These are phyloP conservation scores for Olyra latifolia DNA, from an alignment of 176 grass and related monocot species.

Conservation along the genomic window DNA sequence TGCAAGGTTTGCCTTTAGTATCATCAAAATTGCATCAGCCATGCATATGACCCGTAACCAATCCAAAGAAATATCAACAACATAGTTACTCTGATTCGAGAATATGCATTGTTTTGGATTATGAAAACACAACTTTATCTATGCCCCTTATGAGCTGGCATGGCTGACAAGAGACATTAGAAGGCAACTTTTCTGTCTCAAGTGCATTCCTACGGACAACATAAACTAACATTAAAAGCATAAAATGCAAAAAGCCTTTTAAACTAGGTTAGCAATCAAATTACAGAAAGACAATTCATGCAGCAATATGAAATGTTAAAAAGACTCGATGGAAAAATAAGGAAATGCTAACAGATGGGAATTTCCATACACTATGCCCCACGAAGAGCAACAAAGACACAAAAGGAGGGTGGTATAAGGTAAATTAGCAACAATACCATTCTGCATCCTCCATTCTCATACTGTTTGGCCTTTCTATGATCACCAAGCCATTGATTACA, in stretches of 20 bases:
- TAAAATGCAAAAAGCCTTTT: background rate
- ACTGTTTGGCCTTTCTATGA: conserved; percentile 73
- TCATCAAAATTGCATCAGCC: background rate
- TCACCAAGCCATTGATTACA: conserved; percentile 74
- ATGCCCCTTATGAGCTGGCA: background rate
- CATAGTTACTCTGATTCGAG: background rate
- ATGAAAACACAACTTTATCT: background rate
- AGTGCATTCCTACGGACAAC: background rate
- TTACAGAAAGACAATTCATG: conserved; percentile 18
- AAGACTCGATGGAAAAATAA: too few relatives aligned
- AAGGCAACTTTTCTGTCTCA: conserved; percentile 4
- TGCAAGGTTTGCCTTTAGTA: background rate
- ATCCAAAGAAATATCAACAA: background rate
- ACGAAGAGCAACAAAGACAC: background rate
- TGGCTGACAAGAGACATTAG: background rate
- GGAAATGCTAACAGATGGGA: too few relatives aligned
- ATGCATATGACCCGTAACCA: background rate
- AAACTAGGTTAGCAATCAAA: background rate
- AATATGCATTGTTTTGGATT: conserved; percentile 8
- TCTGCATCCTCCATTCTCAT: conserved; percentile 65
- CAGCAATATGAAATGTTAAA: conserved; percentile 16
- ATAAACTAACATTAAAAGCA: background rate
- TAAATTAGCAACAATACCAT: conserved; percentile 53
- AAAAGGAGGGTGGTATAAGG: background rate
- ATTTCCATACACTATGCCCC: background rate